These are phyloP conservation scores for Diospyros lotus DNA, from an alignment of 148 eudicot genomes.

Conservation along the genomic window DNA sequence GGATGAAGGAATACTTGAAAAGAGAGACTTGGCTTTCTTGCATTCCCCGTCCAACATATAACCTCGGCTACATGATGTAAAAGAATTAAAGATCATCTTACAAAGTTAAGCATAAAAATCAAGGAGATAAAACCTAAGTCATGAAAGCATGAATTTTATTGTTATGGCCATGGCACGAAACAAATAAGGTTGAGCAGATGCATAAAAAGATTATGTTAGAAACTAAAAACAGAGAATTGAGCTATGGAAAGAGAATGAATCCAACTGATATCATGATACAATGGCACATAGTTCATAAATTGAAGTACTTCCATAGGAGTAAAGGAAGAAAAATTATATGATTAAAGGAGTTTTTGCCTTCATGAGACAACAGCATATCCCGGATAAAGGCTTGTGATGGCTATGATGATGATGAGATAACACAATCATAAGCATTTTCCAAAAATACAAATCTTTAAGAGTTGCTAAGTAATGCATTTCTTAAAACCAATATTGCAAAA, in stretches of 20 bases:
- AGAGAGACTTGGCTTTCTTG: constrained; percentile 83
- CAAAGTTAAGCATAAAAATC: neutral
- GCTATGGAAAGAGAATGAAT: neutral
- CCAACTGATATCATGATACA: neutral
- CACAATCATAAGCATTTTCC: neutral
- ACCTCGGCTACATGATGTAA: constrained; percentile 58
- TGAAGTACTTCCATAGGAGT: too few species aligned
- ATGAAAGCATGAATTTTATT: neutral
- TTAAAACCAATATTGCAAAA: neutral
- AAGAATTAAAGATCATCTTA: constrained; percentile 11
- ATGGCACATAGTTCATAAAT: neutral
- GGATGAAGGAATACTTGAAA: constrained; percentile 54
- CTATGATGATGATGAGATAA: too few species aligned
- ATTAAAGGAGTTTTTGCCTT: neutral
- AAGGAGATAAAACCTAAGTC: constrained; percentile 11
- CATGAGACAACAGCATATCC: neutral
- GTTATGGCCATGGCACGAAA: neutral
- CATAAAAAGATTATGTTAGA: neutral
- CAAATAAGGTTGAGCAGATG: neutral
- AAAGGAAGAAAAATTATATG: neutral
- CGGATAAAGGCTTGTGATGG: too few species aligned
- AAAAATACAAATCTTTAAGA: neutral
- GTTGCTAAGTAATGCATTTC: neutral
- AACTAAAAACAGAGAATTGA: constrained; percentile 6
- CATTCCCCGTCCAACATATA: constrained; percentile 94